Evolutionary conservation across 2,329 filamentous ascomycete genomes (phyloP).

Genomic region (Aschersonia sp.): DNA sequence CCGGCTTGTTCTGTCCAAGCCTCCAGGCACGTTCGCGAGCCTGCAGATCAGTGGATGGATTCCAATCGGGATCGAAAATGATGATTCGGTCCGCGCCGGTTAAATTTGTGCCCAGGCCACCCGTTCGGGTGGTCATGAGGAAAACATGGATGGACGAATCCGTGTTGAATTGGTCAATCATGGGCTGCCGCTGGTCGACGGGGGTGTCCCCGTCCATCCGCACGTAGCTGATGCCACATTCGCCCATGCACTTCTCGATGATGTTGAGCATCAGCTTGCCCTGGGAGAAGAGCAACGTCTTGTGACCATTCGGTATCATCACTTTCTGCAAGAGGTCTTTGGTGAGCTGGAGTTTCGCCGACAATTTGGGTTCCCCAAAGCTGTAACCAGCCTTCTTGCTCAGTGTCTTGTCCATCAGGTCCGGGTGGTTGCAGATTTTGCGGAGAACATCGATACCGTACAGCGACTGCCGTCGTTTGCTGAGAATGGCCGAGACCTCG

Average conservation of each 20-base stretch:
- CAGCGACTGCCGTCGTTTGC: slow-evolving; percentile 60
- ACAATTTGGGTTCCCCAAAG: slow-evolving; percentile 67
- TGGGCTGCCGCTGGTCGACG: slow-evolving; percentile 72
- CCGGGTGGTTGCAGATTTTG: slow-evolving; percentile 96
- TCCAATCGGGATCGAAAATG: slow-evolving; percentile 98
- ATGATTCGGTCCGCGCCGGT: slow-evolving; percentile 93
- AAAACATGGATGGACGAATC: slow-evolving; percentile 72
- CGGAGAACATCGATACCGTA: slow-evolving; percentile 84
- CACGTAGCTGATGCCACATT: slow-evolving; percentile 59
- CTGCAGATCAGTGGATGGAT: slow-evolving; percentile 90
- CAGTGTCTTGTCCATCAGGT: slow-evolving; percentile 54
- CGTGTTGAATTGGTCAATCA: slow-evolving; percentile 89
- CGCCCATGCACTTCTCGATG: slow-evolving; percentile 64
- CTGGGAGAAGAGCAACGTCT: slow-evolving; percentile 85
- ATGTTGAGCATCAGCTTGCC: slow-evolving; percentile 93
- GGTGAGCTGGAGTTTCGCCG: slow-evolving; percentile 92
- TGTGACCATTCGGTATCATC: slow-evolving; percentile 84
- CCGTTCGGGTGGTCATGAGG: slow-evolving; percentile 87
- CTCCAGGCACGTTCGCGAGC: slow-evolving; percentile 93
- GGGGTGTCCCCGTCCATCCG: slow-evolving; percentile 91
- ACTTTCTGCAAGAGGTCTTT: slow-evolving; percentile 66
- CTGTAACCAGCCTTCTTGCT: slow-evolving; percentile 48
- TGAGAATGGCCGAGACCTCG: slow-evolving; percentile 73
- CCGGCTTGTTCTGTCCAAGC: slow-evolving; percentile 84
- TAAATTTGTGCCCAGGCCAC: slow-evolving; percentile 83